Evolutionary conservation across 2,329 filamentous ascomycete genomes (phyloP), one percentile per base, ranked within the genome.

Genomic region (Davidsoniella eucalypti): DNA sequence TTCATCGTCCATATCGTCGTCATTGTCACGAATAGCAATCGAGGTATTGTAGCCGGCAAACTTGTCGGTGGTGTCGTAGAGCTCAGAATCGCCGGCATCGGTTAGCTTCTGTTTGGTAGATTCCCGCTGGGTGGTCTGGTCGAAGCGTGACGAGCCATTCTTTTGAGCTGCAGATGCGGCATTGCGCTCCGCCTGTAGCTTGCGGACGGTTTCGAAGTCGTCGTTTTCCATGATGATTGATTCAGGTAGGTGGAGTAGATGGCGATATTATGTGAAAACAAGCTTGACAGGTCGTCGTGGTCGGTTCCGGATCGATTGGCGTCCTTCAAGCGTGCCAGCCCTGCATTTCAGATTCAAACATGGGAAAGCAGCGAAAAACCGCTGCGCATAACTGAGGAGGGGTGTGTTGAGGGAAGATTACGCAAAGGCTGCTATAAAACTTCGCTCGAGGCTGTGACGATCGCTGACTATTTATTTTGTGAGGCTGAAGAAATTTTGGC

Each of bases 171-270:
- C 78, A 59, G 83, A 76, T 60, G 77, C 73, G 64, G 83, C 82
- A 67, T 94, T 94, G 65, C 88, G 86, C 82, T 94, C 87, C 67
- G 84, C 82, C 73, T 94, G 87, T 63, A 90, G 82, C 72, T 81
- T 83, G 68, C 81, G 81, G 67, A 94, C 84, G 61, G 81, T 76
- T 63, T 92, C 85, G 68, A 94, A 92, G 67, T 93, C 87, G 67
- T 84, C 82, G 70, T 81, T 76, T 68, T 77, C 80, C 77, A 82
- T 81, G 58, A 64, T 74, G 65, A 56, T 57, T 26, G 36, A 3
- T 17, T 29, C 2, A 29, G 10, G 3, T 29, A 29, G 14, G 29
- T 17, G n/a, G 12, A 3, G 25, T 36, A 36, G 39, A 14, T 39
- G 25, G 41, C 45, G 36, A 29, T 38, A 39, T 21, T 37, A 33